A percentile compares a stretch with the other conserved stretches of the same genome.
Conservation (phyloP, 257 asterid species). For the Solanum megistacrolobum region DNA sequence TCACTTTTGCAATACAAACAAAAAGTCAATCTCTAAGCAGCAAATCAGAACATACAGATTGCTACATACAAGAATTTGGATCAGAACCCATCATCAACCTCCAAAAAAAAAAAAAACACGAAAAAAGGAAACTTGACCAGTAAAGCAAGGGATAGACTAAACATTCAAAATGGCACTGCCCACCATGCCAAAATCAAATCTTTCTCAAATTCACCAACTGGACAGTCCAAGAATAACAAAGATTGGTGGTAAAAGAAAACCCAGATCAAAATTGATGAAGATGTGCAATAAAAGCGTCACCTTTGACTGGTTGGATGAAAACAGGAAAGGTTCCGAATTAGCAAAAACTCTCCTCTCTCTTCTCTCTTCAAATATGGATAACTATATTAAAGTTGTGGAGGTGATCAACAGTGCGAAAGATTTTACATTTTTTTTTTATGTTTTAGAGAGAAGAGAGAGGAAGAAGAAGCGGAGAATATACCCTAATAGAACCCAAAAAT, state of each 20-base stretch:
- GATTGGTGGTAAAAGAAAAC: background rate
- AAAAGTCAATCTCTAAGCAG: conserved; percentile 5
- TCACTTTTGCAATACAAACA: background rate
- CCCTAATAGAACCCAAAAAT: conserved; percentile 25
- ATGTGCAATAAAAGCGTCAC: conserved; percentile 18
- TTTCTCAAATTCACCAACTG: background rate
- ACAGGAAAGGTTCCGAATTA: conserved; percentile 5
- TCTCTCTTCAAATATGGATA: conserved; percentile 1
- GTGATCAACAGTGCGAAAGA: conserved; percentile 1
- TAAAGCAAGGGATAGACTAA: background rate
- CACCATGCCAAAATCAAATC: conserved; percentile 7
- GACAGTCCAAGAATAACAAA: background rate
- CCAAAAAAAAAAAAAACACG: background rate
- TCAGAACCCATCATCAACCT: background rate
- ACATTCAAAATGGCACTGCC: conserved; percentile 7
- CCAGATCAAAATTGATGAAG: conserved; percentile 1
- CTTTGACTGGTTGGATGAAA: conserved; percentile 21
- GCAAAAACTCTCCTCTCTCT: conserved; percentile 10
- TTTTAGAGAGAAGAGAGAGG: conserved; percentile 5
- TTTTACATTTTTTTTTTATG: background rate
- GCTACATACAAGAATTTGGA: background rate
- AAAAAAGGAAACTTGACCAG: background rate
- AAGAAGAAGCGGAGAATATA: conserved; percentile 36
- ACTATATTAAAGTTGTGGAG: background rate
- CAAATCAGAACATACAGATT: conserved; percentile 5